phyloP scores from a whole-genome alignment of 371 early-diverging fungal species.

The Syncephalastrum contaminatum region DNA sequence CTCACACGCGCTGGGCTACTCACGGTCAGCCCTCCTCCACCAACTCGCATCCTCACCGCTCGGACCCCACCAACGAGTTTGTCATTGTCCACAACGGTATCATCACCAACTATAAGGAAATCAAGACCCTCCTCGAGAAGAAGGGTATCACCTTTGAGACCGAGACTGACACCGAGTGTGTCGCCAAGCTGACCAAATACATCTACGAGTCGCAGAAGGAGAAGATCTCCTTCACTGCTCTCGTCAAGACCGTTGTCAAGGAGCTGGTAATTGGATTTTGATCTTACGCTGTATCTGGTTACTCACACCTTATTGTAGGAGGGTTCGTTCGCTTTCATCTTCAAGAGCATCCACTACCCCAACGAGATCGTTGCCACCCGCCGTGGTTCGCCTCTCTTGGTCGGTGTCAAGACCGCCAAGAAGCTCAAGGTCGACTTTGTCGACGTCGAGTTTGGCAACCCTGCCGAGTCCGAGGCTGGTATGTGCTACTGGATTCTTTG shows the following conservation, averaged over 20 bases:
- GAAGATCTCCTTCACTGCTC: conserved; percentile 72
- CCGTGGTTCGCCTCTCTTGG: conserved; percentile 94
- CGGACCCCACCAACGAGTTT: conserved; percentile 87
- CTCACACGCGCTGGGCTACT: conserved; percentile 99
- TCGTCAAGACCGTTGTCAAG: conserved; percentile 92
- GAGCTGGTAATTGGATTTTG: conserved; percentile 64
- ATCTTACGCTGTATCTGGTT: conserved; percentile 14
- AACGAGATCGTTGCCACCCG: conserved; percentile 93
- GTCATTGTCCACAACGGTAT: conserved; percentile 98
- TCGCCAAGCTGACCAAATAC: conserved; percentile 95
- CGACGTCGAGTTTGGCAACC: conserved; percentile 62
- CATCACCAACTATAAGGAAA: conserved; percentile 98
- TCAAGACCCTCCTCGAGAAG: conserved; percentile 88
- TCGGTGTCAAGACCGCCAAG: conserved; percentile 96
- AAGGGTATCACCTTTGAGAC: conserved; percentile 93
- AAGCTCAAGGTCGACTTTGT: conserved; percentile 92
- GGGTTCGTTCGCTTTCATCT: conserved; percentile 97
- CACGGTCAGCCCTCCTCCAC: conserved; percentile 93
- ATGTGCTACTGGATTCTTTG: not conserved
- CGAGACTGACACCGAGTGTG: conserved; percentile 98
- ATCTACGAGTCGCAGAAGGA: conserved; percentile 88
- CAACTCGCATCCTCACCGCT: conserved; percentile 97
- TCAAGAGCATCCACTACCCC: conserved; percentile 91
- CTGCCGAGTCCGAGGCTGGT: conserved; percentile 19
- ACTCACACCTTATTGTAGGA: conserved; percentile 46